Conservation (phyloP, 140 eudicot species). For the Senecio squalidus region DNA sequence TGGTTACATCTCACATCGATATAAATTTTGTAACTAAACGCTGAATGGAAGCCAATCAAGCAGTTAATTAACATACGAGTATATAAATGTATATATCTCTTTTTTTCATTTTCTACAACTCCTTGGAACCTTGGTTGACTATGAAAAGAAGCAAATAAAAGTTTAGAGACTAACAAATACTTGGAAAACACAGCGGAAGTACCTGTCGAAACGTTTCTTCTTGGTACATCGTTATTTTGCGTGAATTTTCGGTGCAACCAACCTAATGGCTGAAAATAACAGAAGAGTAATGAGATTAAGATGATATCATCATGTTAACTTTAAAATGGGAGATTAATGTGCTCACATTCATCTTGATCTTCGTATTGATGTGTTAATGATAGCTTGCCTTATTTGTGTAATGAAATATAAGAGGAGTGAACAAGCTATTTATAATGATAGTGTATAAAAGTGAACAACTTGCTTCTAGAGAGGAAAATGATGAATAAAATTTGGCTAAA, state of each 20-base stretch:
- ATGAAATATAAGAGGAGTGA: conserved; percentile 9
- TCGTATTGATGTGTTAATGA: conserved; percentile 11
- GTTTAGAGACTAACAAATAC: background rate
- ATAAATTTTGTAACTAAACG: background rate
- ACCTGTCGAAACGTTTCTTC: conserved; percentile 41
- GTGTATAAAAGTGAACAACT: conserved; percentile 22
- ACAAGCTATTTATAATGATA: conserved; percentile 28
- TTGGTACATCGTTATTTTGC: conserved; percentile 37
- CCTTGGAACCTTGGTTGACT: background rate
- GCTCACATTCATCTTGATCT: conserved; percentile 68
- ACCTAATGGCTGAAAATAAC: conserved; percentile 53
- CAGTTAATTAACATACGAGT: too few species aligned
- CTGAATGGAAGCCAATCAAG: background rate
- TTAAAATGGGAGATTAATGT: conserved; percentile 5
- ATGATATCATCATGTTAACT: background rate
- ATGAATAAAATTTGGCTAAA: background rate
- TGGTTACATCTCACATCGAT: background rate
- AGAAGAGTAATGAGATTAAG: conserved; percentile 15
- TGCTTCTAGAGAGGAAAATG: conserved; percentile 14
- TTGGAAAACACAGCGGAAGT: conserved; percentile 6
- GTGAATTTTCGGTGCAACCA: conserved; percentile 63
- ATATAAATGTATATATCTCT: too few species aligned
- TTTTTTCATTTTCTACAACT: too few species aligned
- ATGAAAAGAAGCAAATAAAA: background rate
- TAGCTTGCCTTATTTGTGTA: conserved; percentile 12